A percentile compares a stretch with the other conserved stretches of the same genome.
These are phyloP conservation scores for Pseudogymnoascus sp. DNA, from an alignment of 2,329 filamentous ascomycete species.

Conservation along the genomic window DNA sequence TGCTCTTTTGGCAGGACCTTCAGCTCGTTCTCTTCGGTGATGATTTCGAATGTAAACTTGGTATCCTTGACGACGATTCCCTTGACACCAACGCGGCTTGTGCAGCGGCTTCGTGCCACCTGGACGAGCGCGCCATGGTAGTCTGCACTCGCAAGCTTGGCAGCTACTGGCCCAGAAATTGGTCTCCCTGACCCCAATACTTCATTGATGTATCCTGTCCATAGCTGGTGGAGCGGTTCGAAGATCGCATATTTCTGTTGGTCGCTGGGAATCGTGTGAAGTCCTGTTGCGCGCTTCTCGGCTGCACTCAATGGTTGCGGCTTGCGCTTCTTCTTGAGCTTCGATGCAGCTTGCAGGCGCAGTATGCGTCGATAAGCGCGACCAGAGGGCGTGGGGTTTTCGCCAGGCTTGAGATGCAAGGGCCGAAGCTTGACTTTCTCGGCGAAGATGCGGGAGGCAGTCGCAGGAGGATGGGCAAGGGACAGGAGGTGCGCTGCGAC, in stretches of 20 bases:
- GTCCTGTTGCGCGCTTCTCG: slow-evolving; percentile 62
- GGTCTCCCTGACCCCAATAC: slow-evolving; percentile 50
- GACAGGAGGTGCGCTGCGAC: slow-evolving; percentile 57
- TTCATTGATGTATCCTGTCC: slow-evolving; percentile 79
- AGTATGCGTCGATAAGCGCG: slow-evolving; percentile 40
- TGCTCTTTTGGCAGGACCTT: slow-evolving; percentile 86
- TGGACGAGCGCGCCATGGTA: slow-evolving; percentile 80
- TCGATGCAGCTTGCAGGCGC: slow-evolving; percentile 31
- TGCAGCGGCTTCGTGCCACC: slow-evolving; percentile 74
- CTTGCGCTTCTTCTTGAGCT: slow-evolving; percentile 36
- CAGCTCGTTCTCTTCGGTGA: slow-evolving; percentile 61
- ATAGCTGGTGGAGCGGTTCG: slow-evolving; percentile 66
- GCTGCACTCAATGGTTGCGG: slow-evolving; percentile 69
- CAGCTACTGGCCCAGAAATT: slow-evolving; percentile 42
- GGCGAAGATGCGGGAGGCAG: slow-evolving; percentile 61
- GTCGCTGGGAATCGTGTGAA: slow-evolving; percentile 65
- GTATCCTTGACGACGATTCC: slow-evolving; percentile 88
- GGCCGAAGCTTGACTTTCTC: slow-evolving; percentile 79
- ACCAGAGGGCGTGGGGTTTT: slow-evolving; percentile 37
- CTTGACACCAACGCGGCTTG: slow-evolving; percentile 69
- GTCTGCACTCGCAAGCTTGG: slow-evolving; percentile 76
- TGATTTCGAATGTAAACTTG: slow-evolving; percentile 75
- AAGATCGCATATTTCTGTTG: slow-evolving; percentile 69
- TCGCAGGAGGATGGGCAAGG: slow-evolving; percentile 70
- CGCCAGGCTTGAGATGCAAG: slow-evolving; percentile 68